Evolutionary conservation across 1,284 basidiomycete species (phyloP).

Genomic region (Sutorius eximius): DNA sequence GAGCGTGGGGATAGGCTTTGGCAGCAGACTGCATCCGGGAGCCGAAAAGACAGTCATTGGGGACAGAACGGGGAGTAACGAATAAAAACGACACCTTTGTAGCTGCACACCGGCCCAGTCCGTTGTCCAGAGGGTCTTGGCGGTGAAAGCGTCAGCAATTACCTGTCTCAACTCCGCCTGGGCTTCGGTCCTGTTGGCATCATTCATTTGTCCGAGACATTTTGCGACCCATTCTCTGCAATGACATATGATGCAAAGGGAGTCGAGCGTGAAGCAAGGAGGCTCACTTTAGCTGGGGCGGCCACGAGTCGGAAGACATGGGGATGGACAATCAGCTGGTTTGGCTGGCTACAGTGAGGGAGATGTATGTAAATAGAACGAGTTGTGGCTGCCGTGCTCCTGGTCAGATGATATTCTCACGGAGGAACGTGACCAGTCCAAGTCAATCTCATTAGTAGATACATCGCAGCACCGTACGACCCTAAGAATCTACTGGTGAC

Average conservation of each 20-base stretch:
- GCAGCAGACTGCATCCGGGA: constrained; percentile 51
- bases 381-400: not conserved
- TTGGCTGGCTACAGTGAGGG: not conserved
- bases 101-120: constrained; percentile 85
- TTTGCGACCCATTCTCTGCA: constrained; percentile 81
- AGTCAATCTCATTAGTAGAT: constrained; percentile 27
- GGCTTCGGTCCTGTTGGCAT: constrained; percentile 70
- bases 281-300: constrained; percentile 58
- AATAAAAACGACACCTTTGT: constrained; percentile 55
- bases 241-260: not conserved
- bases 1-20: constrained; percentile 55
- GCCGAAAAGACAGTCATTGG: constrained; percentile 21
- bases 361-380: constrained; percentile 10
- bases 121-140: constrained; percentile 82
- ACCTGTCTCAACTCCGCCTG: constrained; percentile 83
- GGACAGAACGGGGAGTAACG: constrained; percentile 11
- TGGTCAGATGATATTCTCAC: constrained; percentile 24
- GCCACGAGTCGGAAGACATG: constrained; percentile 67
- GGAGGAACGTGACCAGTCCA: not conserved
- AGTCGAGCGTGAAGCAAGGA: constrained; percentile 1
- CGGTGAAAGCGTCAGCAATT: constrained; percentile 79
- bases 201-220: constrained; percentile 80
- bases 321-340: constrained; percentile 8
- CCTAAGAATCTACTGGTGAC: constrained; percentile 27
- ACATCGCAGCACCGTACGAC: constrained; percentile 21